These are phyloP conservation scores for Salix brachista DNA, from an alignment of 345 rosid species.

Conservation along the genomic window DNA sequence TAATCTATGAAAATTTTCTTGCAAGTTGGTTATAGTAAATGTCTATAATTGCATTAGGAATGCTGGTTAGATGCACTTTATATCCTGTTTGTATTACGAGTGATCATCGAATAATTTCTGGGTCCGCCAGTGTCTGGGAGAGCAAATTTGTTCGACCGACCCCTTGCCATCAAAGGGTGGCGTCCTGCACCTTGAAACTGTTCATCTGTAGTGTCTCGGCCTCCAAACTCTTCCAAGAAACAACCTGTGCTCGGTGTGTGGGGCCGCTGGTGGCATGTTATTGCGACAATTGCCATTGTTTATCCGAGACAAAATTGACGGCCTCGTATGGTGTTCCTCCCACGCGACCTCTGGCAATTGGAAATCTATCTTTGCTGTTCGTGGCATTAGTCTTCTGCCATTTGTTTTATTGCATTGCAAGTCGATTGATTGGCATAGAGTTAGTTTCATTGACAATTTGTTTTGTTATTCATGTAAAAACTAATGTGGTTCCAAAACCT, in stretches of 20 bases:
- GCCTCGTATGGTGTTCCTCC: neutral
- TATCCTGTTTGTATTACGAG: neutral
- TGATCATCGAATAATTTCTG: neutral
- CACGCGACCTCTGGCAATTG: neutral
- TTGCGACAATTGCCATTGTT: neutral
- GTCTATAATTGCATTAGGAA: neutral
- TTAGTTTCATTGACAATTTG: neutral
- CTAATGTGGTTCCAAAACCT: neutral
- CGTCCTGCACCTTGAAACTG: neutral
- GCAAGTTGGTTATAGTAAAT: neutral
- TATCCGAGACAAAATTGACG: neutral
- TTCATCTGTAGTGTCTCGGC: neutral
- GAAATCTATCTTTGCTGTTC: neutral
- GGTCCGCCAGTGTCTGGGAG: neutral
- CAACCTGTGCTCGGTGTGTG: neutral
- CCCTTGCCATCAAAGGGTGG: neutral
- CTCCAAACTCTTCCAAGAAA: neutral
- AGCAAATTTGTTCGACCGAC: neutral
- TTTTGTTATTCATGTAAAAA: neutral
- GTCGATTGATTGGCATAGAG: neutral
- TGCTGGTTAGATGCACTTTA: neutral
- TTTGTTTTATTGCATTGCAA: neutral
- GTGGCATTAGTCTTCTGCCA: neutral
- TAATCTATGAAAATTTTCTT: neutral
- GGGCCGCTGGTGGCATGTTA: neutral